phyloP scores from a whole-genome alignment of 208 protist species.

The Leishmania amazonensis region DNA sequence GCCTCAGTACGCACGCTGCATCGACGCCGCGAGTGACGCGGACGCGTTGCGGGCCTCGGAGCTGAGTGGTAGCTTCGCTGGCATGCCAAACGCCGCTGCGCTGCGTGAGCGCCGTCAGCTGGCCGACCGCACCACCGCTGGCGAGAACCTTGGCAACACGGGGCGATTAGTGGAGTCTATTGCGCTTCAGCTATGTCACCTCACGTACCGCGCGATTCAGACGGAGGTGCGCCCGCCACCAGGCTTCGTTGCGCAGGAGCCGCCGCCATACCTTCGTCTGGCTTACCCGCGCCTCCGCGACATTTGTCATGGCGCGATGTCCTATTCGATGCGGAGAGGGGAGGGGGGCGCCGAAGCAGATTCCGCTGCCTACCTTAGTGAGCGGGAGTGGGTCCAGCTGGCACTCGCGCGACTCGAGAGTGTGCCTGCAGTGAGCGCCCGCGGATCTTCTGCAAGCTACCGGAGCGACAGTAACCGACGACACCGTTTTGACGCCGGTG shows the following conservation, averaged over 20 bases:
- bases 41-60: conserved; percentile 57
- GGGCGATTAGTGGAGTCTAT: conserved; percentile 48
- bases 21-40: conserved; percentile 45
- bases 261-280: conserved; percentile 56
- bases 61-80: conserved; percentile 15
- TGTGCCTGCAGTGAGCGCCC: background rate
- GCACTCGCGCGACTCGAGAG: conserved; percentile 31
- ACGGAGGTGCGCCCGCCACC: conserved; percentile 54
- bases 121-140: conserved; percentile 40
- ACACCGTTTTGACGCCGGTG: background rate
- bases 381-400: conserved; percentile 30
- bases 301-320: background rate
- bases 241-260: conserved; percentile 58
- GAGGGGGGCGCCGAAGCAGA: background rate
- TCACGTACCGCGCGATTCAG: conserved; percentile 47
- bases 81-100: conserved; percentile 12
- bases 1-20: conserved; percentile 48
- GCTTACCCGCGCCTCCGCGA: conserved; percentile 76
- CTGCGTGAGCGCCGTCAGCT: conserved; percentile 35
- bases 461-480: background rate
- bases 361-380: conserved; percentile 1
- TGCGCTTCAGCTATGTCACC: conserved; percentile 48
- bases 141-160: conserved; percentile 39
- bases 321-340: background rate
- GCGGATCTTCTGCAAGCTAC: background rate